Evolutionary conservation across 2,329 filamentous ascomycete genomes (phyloP), one percentile per base, ranked within the genome.

Genomic region (Talaromyces amestolkiae): DNA sequence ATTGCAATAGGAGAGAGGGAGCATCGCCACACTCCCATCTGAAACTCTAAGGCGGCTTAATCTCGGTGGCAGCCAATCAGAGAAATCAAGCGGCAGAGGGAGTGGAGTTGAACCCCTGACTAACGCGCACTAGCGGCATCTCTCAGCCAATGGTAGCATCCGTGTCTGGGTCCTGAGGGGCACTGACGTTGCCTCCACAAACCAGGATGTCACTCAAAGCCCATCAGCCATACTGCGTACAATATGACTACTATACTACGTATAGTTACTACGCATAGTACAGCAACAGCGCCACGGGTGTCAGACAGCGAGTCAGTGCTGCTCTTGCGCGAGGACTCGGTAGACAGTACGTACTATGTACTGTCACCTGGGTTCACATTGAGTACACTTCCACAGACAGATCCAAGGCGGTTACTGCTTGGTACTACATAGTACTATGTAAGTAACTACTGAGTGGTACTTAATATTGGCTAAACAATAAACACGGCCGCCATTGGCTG

Each of bases 71-170:
- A 45, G 35, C 56, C 56, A 59, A 59, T 45, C 56, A 59, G 35
- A 11, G 17, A 4, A 19, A n/a, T 17, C 35, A 8, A 31, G 8
- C 35, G 17, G 35, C 3, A 24, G 13, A 13, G 11, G 8, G 15
- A 10, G 37, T 45, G 56, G 56, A 5, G 0, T 22, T 4, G 3
- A 6, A 65, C 64, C 64, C 64, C 64, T 65, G 64, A 65, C 64
- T 65, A 65, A 27, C 58, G 2, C 24, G 22, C 11, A 22, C 39
- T 41, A 37, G 41, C 63, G 49, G 22, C 10, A 41, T 4, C 15
- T 31, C 4, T 11, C 3, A 10, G 39, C 56, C 56, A 58, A 58
- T 37, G 35, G 35, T 4, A 31, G 27, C 27, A 7, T 0, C 27
- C 1, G 27, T 31, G 27, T 4, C 27, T 8, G 13, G 8, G 3